phyloP scores from a whole-genome alignment of 441 rosid species.

The Theobroma grandiflorum region DNA sequence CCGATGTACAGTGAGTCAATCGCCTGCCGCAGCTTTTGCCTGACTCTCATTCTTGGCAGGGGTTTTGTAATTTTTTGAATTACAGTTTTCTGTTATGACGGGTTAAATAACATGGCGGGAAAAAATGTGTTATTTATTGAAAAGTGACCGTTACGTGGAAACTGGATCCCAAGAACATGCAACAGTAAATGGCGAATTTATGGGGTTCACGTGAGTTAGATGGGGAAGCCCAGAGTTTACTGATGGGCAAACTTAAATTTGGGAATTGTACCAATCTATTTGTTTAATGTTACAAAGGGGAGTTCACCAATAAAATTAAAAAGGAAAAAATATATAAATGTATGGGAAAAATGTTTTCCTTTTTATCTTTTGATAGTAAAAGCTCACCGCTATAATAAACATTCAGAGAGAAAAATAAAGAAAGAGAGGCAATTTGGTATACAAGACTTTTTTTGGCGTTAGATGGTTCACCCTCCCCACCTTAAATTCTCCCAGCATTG shows the following conservation, averaged over 20 bases:
- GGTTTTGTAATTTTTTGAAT: constrained; percentile 20
- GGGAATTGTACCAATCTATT: not conserved
- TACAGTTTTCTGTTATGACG: constrained; percentile 27
- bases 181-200: not conserved
- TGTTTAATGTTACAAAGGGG: too few relatives aligned
- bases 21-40: constrained; percentile 49
- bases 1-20: constrained; percentile 40
- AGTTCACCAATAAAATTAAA: too few relatives aligned
- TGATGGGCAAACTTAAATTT: not conserved
- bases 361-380: not conserved
- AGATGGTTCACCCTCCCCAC: not conserved
- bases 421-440: not conserved
- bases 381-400: not conserved
- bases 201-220: not conserved
- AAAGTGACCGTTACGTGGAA: not conserved
- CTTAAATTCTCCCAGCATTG: not conserved
- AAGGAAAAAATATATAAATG: too few relatives aligned
- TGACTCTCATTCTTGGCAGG: constrained; percentile 36
- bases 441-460: not conserved
- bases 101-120: constrained; percentile 5
- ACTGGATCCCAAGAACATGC: not conserved
- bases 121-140: not conserved
- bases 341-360: not conserved
- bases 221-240: not conserved
- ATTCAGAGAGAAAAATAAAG: not conserved